A percentile compares a stretch with the other conserved stretches of the same genome.
These are phyloP conservation scores for Curvularia spicifera DNA, from an alignment of 2,329 filamentous ascomycete genomes.

Conservation along the genomic window DNA sequence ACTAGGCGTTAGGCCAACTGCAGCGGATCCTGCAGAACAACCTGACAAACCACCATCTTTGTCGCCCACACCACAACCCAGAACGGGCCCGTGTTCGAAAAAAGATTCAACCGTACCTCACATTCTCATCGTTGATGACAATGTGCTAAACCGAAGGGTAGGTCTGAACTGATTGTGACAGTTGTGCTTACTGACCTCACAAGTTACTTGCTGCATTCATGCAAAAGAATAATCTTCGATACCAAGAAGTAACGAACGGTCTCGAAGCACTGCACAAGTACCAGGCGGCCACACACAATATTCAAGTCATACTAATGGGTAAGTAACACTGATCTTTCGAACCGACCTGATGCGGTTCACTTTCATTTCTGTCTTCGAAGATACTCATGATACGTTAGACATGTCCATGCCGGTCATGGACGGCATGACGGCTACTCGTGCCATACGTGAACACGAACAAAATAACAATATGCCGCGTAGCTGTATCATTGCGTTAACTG, in stretches of 20 bases:
- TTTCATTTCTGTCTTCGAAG: not conserved
- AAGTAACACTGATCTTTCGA: constrained; percentile 1
- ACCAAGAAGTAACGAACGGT: constrained; percentile 42
- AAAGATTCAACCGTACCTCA: constrained; percentile 11
- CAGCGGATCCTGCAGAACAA: not conserved
- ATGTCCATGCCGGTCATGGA: constrained; percentile 50
- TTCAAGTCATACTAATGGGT: constrained; percentile 45
- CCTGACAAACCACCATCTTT: not conserved
- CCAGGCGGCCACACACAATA: constrained; percentile 18
- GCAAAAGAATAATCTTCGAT: constrained; percentile 33
- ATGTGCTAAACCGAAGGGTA: constrained; percentile 48
- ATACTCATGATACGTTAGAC: constrained; percentile 25
- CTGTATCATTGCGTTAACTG: constrained; percentile 41
- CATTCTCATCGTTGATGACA: constrained; percentile 51
- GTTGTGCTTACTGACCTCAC: constrained; percentile 10
- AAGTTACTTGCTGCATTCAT: constrained; percentile 44
- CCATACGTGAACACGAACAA: constrained; percentile 42
- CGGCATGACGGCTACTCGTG: constrained; percentile 43
- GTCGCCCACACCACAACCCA: not conserved
- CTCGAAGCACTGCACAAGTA: constrained; percentile 41
- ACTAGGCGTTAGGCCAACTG: not conserved
- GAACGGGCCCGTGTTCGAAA: not conserved
- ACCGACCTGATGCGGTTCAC: not conserved
- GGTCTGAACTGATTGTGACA: not conserved
- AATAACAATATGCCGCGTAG: constrained; percentile 20